phyloP scores from a whole-genome alignment of 129 eudicot species.

The carrot (Daucus carota) region DH1_v3.0 NC_030382.2:47038501-47039000 shows the following conservation, averaged over 20 bases:
- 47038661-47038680: not conserved
- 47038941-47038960: not conserved
- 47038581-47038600: slow-evolving; percentile 44
- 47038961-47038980: not conserved
- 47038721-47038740: not conserved
- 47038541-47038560: slow-evolving; percentile 70
- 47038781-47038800: not conserved
- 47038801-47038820: not conserved
- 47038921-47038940: not conserved
- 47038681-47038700: not conserved
- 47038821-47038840: not conserved
- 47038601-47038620: slow-evolving; percentile 68
- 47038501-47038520: slow-evolving; percentile 11
- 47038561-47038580: slow-evolving; percentile 53
- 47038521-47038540: slow-evolving; percentile 54
- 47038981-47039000: not conserved
- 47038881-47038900: no score
- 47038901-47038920: no score
- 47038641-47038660: not conserved
- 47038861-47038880: no score
- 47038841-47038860: not conserved
- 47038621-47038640: slow-evolving; percentile 45
- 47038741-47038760: not conserved
- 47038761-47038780: not conserved
- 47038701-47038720: not conserved